Evolutionary conservation across 495 filamentous ascomycete genomes (phyloP).

Genomic region (Jackrogersella minutella): DNA sequence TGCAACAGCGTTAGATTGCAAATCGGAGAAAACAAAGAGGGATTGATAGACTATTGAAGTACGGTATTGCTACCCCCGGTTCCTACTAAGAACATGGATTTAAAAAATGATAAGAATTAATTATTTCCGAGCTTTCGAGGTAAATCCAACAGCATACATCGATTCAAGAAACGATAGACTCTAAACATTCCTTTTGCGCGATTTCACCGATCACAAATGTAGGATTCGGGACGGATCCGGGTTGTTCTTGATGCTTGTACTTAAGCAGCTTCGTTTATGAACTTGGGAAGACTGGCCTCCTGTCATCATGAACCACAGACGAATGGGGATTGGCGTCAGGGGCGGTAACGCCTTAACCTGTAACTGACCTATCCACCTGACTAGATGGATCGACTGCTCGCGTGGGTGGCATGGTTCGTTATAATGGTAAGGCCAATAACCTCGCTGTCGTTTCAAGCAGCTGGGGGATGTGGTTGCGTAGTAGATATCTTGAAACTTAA

Average conservation of each 20-base stretch:
- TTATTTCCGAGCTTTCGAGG: slow-evolving; percentile 15
- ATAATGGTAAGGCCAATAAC: slow-evolving; percentile 12
- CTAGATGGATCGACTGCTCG: slow-evolving; percentile 38
- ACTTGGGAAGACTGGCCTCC: neutral
- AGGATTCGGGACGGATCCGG: too few species aligned
- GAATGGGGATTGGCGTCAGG: slow-evolving; percentile 36
- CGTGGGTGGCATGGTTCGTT: slow-evolving; percentile 29
- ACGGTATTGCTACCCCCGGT: slow-evolving; percentile 1
- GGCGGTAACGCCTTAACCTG: slow-evolving; percentile 1
- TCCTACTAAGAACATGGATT: slow-evolving; percentile 11
- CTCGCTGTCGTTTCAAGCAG: slow-evolving; percentile 29
- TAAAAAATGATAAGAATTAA: slow-evolving; percentile 23
- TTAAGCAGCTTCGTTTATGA: slow-evolving; percentile 19
- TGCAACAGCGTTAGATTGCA: slow-evolving; percentile 34
- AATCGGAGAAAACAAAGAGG: slow-evolving; percentile 38
- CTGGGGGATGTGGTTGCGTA: slow-evolving; percentile 12
- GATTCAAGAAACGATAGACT: neutral
- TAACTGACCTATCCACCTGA: slow-evolving; percentile 23
- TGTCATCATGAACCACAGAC: slow-evolving; percentile 5
- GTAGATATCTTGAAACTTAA: slow-evolving; percentile 37
- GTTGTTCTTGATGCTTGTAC: slow-evolving; percentile 6
- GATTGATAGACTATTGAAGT: too few species aligned
- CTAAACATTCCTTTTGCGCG: slow-evolving; percentile 12
- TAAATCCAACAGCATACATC: neutral
- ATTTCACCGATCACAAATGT: too few species aligned